phyloP scores from a whole-genome alignment of 331 rosid species.

The Malus hybrid region DNA sequence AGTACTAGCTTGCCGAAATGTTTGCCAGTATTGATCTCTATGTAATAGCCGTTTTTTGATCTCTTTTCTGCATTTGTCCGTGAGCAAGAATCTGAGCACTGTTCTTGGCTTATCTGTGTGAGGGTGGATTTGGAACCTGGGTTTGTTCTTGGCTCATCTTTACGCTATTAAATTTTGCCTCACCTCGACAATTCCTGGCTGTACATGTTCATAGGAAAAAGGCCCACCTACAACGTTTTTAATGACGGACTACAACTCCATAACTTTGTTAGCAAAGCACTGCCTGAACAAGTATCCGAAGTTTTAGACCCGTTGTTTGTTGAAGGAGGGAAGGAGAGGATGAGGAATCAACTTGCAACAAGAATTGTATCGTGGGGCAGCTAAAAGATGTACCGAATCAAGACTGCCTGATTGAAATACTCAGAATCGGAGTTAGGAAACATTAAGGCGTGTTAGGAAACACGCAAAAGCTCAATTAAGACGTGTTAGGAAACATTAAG shows the following conservation, averaged over 20 bases:
- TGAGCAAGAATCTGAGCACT: no score
- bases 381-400: not conserved
- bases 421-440: slow-evolving; percentile 1
- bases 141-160: no score
- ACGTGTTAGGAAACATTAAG: no score
- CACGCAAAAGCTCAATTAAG: no score
- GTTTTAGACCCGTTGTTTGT: slow-evolving; percentile 1
- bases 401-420: slow-evolving; percentile 5
- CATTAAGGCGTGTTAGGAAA: not conserved
- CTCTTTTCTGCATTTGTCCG: slow-evolving; percentile 33
- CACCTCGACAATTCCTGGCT: no score
- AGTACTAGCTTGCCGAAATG: no score
- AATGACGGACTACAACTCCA: not conserved
- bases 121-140: no score
- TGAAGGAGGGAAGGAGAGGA: not conserved
- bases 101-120: no score
- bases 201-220: slow-evolving; percentile 1
- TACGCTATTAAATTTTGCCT: no score
- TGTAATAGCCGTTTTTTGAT: no score
- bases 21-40: not conserved
- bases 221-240: not conserved
- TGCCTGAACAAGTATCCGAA: not conserved
- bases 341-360: not conserved
- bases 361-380: not conserved
- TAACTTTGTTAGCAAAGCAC: not conserved